Evolutionary conservation across 345 rosid genomes (phyloP).

Genomic region (Schrenkiella parvula): DNA sequence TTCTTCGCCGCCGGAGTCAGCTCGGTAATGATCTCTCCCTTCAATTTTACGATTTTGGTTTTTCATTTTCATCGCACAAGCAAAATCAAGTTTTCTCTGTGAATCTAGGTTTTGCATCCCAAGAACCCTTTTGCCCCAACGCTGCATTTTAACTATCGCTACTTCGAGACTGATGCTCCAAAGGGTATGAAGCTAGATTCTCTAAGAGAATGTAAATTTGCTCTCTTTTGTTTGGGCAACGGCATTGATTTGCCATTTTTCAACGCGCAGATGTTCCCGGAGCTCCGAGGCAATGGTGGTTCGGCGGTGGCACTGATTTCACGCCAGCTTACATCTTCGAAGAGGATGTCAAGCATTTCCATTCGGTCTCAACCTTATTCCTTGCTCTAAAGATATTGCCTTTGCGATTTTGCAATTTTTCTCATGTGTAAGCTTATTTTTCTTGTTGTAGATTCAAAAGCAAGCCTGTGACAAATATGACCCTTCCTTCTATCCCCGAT

Average conservation of each 20-base stretch:
- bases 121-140: constrained; percentile 95
- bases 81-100: not conserved
- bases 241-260: not conserved
- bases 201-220: not conserved
- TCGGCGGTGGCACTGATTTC: constrained; percentile 99
- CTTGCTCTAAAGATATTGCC: not conserved
- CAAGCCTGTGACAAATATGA: constrained; percentile 86
- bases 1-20: constrained; percentile 98
- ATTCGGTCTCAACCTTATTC: constrained; percentile 46
- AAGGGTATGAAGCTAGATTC: constrained; percentile 46
- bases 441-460: constrained; percentile 62
- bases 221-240: not conserved
- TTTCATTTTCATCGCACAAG: not conserved
- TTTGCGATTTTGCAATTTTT: constrained; percentile 5
- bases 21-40: constrained; percentile 48
- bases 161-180: constrained; percentile 50
- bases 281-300: constrained; percentile 99
- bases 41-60: not conserved
- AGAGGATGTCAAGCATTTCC: constrained; percentile 95
- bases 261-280: constrained; percentile 68
- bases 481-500: constrained; percentile 76
- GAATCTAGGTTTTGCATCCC: constrained; percentile 30
- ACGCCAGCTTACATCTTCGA: constrained; percentile 96
- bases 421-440: not conserved
- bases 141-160: constrained; percentile 34